Evolutionary conservation across 1,284 basidiomycete genomes (phyloP).

Genomic region (Phellinidium pouzarii): DNA sequence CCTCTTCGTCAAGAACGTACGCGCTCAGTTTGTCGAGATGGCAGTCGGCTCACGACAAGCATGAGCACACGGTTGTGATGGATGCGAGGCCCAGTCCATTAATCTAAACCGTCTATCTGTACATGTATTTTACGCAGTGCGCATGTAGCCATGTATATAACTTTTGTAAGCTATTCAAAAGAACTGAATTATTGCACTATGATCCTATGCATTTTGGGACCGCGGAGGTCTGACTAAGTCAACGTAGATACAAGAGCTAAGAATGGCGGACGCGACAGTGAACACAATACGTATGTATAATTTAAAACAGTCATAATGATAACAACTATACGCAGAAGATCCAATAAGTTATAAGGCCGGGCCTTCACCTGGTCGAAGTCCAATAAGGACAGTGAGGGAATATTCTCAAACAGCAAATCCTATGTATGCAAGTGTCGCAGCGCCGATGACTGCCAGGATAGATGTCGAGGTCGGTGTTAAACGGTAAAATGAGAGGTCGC

Average conservation of each 20-base stretch:
- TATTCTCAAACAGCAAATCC: neutral
- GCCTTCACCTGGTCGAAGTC: neutral
- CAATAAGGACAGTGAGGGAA: neutral
- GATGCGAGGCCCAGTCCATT: neutral
- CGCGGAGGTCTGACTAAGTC: too few relatives aligned
- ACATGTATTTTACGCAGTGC: neutral
- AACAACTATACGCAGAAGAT: too few relatives aligned
- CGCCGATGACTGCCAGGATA: neutral
- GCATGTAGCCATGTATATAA: too few relatives aligned
- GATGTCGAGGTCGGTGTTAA: neutral
- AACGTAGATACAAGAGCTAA: too few relatives aligned
- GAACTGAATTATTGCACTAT: too few relatives aligned
- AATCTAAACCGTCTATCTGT: neutral
- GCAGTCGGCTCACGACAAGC: neutral
- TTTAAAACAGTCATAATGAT: too few relatives aligned
- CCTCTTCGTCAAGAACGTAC: conserved; percentile 51
- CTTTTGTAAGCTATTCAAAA: too few relatives aligned
- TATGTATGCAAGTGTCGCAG: neutral
- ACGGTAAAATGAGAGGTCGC: neutral
- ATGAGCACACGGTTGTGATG: neutral
- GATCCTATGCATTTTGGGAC: too few relatives aligned
- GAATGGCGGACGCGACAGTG: too few relatives aligned
- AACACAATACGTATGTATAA: too few relatives aligned
- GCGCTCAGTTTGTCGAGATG: conserved; percentile 35
- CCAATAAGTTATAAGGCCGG: too few relatives aligned